Evolutionary conservation across 2,329 filamentous ascomycete genomes (phyloP).

Genomic region (Cladosporium cucumerinum): DNA sequence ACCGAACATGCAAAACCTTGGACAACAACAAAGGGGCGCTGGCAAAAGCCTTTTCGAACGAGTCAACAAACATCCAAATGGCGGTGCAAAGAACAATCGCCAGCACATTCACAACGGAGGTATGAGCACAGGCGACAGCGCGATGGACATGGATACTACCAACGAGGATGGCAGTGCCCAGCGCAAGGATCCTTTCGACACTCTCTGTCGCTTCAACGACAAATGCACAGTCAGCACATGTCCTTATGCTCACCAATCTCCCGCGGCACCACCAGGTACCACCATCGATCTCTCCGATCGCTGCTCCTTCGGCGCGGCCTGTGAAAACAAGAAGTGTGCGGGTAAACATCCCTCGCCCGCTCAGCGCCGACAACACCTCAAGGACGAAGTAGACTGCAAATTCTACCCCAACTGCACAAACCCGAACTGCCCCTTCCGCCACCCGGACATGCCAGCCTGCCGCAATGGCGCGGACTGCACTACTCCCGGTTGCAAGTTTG

Average conservation of each 20-base stretch:
- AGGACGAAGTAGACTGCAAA: conserved; percentile 79
- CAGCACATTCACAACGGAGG: conserved; percentile 16
- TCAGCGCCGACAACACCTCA: conserved; percentile 68
- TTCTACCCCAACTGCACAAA: conserved; percentile 93
- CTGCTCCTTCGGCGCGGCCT: conserved; percentile 83
- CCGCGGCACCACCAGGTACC: conserved; percentile 74
- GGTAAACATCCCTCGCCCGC: conserved; percentile 90
- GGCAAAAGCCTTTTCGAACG: conserved; percentile 72
- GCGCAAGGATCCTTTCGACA: conserved; percentile 52
- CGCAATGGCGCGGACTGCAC: conserved; percentile 88
- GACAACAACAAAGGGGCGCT: conserved; percentile 27
- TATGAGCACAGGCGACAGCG: conserved; percentile 19
- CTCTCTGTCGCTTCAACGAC: conserved; percentile 84
- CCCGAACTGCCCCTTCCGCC: conserved; percentile 79
- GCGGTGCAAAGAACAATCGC: conserved; percentile 15
- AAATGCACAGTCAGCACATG: conserved; percentile 86
- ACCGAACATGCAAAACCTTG: conserved; percentile 15
- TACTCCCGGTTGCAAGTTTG: conserved; percentile 79
- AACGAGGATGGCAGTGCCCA: conserved; percentile 11
- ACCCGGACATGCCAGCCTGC: conserved; percentile 82
- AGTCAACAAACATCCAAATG: conserved; percentile 49
- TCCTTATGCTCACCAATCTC: conserved; percentile 90
- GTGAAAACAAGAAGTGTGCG: conserved; percentile 93
- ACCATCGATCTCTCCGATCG: conserved; percentile 74
- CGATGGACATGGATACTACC: conserved; percentile 30